A percentile compares a stretch with the other conserved stretches of the same genome.
Conservation (phyloP, 768 basidiomycete genomes). For the Coprinopsis marcescibilis region DNA sequence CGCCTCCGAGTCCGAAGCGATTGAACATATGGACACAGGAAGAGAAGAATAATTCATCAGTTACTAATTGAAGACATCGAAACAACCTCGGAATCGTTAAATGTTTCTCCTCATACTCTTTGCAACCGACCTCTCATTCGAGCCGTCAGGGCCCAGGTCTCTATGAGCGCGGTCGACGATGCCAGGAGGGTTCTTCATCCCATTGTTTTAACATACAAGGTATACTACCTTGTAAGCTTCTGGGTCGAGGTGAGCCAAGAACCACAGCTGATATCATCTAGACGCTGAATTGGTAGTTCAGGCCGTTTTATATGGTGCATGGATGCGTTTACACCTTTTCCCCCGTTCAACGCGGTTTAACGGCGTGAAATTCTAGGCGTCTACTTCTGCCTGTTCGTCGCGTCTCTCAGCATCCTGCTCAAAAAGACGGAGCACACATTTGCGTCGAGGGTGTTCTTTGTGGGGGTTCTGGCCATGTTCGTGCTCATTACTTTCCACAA, state of each 20-base stretch:
- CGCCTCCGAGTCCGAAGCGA: too few species aligned
- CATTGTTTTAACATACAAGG: neutral
- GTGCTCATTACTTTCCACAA: neutral
- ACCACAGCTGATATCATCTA: neutral
- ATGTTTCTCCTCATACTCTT: too few species aligned
- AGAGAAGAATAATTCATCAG: too few species aligned
- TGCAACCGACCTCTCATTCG: too few species aligned
- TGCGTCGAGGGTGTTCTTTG: neutral
- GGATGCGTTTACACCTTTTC: too few species aligned
- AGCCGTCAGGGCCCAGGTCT: too few species aligned
- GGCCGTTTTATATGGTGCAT: slow-evolving; percentile 1
- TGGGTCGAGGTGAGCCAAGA: neutral
- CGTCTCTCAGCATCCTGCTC: neutral
- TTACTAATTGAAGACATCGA: too few species aligned
- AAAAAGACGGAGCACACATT: neutral
- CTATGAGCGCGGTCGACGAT: neutral
- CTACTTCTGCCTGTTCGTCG: neutral
- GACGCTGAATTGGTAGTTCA: neutral
- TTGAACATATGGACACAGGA: too few species aligned
- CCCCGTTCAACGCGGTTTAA: too few species aligned
- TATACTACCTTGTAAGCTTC: slow-evolving; percentile 1
- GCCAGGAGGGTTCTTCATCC: neutral
- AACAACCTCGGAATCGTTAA: too few species aligned
- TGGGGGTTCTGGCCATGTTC: neutral
- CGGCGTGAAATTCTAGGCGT: too few species aligned